Evolutionary conservation across 371 early-diverging fungal genomes (phyloP).

Genomic region (Chytridiales sp.): DNA sequence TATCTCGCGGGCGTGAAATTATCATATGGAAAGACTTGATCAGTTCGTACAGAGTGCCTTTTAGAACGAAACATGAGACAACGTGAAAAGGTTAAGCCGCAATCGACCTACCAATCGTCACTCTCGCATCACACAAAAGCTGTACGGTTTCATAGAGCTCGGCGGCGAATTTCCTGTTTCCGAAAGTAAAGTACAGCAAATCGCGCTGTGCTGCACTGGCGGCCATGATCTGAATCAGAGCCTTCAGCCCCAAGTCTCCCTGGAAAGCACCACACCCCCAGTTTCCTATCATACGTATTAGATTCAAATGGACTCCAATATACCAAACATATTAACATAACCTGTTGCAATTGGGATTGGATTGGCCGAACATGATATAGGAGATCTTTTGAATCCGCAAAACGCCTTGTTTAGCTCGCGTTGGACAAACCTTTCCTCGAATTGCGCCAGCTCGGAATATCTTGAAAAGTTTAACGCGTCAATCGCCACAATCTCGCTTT

Average conservation of each 20-base stretch:
- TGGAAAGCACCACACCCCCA: slow-evolving; percentile 62
- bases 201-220: slow-evolving; percentile 56
- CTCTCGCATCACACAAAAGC: not conserved
- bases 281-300: slow-evolving; percentile 22
- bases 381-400: slow-evolving; percentile 32
- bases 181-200: slow-evolving; percentile 47
- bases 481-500: slow-evolving; percentile 38
- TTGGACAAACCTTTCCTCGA: slow-evolving; percentile 10
- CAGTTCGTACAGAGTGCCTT: too few species aligned
- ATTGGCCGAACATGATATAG: slow-evolving; percentile 19
- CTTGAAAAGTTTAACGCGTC: slow-evolving; percentile 39
- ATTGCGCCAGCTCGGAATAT: not conserved
- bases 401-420: slow-evolving; percentile 50
- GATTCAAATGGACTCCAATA: slow-evolving; percentile 22
- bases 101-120: slow-evolving; percentile 4
- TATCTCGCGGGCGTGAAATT: too few species aligned
- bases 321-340: slow-evolving; percentile 12
- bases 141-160: slow-evolving; percentile 10
- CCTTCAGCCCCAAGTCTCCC: slow-evolving; percentile 56
- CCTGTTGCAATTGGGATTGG: slow-evolving; percentile 47
- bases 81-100: not conserved
- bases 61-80: too few species aligned
- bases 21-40: too few species aligned
- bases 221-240: slow-evolving; percentile 55
- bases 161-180: slow-evolving; percentile 27